These are phyloP conservation scores for Magnusiomyces ingens DNA, from an alignment of 1,139 yeast species.

Conservation along the genomic window DNA sequence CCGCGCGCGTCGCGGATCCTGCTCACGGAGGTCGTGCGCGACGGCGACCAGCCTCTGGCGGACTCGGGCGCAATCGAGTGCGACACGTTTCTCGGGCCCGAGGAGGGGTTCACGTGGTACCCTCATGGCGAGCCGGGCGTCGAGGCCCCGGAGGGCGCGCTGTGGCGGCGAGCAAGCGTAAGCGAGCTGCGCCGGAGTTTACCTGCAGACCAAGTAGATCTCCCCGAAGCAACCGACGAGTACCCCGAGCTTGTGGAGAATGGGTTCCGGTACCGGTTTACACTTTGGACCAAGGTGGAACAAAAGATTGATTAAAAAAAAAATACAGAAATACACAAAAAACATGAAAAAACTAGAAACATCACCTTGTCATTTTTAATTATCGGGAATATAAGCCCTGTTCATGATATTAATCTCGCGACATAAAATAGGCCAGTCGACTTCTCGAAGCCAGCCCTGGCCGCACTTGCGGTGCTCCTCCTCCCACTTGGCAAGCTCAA, in stretches of 20 bases:
- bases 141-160: conserved; percentile 25
- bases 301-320: background rate
- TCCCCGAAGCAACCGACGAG: conserved; percentile 29
- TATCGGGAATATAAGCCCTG: conserved; percentile 44
- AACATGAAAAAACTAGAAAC: background rate
- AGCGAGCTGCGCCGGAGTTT: conserved; percentile 39
- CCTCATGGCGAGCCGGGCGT: conserved; percentile 11
- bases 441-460: conserved; percentile 49
- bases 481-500: conserved; percentile 77
- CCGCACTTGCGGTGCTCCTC: conserved; percentile 37
- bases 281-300: conserved; percentile 38
- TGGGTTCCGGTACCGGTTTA: conserved; percentile 44
- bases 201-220: conserved; percentile 31
- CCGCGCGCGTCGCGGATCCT: conserved; percentile 50
- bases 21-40: conserved; percentile 57
- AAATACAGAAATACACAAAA: background rate
- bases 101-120: conserved; percentile 23
- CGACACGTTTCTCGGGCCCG: conserved; percentile 57
- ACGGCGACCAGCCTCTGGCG: conserved; percentile 18
- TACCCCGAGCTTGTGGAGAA: conserved; percentile 40
- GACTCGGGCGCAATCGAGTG: conserved; percentile 27
- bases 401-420: conserved; percentile 76
- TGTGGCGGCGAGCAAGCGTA: conserved; percentile 31
- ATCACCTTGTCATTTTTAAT: background rate
- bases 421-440: conserved; percentile 89